Evolutionary conservation across 331 rosid species (phyloP).

Genomic region (Rhamnella rubrinervis): DNA sequence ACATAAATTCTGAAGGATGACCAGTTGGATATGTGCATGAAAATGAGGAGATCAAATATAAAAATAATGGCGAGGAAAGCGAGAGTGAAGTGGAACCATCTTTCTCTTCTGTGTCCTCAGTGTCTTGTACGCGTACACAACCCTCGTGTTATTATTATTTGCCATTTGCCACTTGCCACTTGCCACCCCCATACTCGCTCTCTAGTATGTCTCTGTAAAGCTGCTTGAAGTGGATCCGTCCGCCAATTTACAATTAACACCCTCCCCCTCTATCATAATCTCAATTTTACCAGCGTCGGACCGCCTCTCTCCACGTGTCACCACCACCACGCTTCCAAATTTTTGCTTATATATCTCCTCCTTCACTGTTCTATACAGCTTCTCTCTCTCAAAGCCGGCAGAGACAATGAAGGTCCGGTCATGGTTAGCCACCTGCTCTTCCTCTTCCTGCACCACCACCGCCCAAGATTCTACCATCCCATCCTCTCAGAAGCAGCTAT

Average conservation of each 20-base stretch:
- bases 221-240: background rate
- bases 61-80: background rate
- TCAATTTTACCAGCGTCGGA: background rate
- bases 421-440: constrained; percentile 48
- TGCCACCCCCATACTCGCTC: background rate
- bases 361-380: background rate
- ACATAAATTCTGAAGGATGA: no score
- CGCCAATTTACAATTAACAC: background rate
- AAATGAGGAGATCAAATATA: no score
- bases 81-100: background rate
- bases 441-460: constrained; percentile 29
- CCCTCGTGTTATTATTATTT: no score
- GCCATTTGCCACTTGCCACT: no score
- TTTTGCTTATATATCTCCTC: constrained; percentile 13
- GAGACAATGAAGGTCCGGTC: constrained; percentile 60
- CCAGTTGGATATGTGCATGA: no score
- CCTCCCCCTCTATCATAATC: background rate
- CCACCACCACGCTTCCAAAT: background rate
- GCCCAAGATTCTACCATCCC: constrained; percentile 22
- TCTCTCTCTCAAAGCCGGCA: constrained; percentile 7
- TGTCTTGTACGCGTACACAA: no score
- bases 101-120: no score
- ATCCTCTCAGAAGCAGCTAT: constrained; percentile 11
- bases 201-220: no score
- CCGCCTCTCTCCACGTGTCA: constrained; percentile 2